Base-by-base conservation (phyloP, 2,329 filamentous ascomycete species). In the Pezicula neosporulosa region DNA sequence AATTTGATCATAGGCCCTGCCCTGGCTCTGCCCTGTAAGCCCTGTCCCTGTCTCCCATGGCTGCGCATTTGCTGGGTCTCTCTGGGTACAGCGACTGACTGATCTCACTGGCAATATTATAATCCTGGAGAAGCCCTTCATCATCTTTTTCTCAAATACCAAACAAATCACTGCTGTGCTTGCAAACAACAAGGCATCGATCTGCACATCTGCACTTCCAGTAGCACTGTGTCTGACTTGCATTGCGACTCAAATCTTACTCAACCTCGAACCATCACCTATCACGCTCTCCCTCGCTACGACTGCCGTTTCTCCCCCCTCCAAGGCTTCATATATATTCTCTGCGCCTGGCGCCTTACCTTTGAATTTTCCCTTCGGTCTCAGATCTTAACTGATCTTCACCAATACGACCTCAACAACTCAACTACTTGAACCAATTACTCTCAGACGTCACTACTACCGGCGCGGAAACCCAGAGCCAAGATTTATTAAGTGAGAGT, bases 191-290 rank as follows among this genome's bases (percentile, higher is more conserved):
- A 54, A 55, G 55, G 57, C 54, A 52, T 49, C 58, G 50, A 59
- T 57, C 41, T 44, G 41, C 41, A 44, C 21, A 59, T 57, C 41
- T 44, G 41, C 41, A 44, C 21, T 9, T 19, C 27, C 59, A 57
- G 36, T 55, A 21, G 47, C 15, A 39, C 49, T 48, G 54, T 41
- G 54, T 59, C 58, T 58, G 56, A 58, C 56, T 24, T 56, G 54
- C 59, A 60, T 60, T 60, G 52, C 55, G 27, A 59, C 56, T 56
- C 61, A 57, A 24, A 61, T 63, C 60, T 62, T 54, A 62, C 59
- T 50, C 38, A 18, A 41, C 28, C 16, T n/a, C 48, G 42, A 44
- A 36, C 44, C 36, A 5, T 47, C 30, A 21, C n/a, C 39, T 42
- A 39, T 43, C 49, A 38, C 35, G 19, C 18, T 18, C 21, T 47